These are phyloP conservation scores for Pythium inflatum DNA, from an alignment of 352 stramenopile species.

Conservation along the genomic window DNA sequence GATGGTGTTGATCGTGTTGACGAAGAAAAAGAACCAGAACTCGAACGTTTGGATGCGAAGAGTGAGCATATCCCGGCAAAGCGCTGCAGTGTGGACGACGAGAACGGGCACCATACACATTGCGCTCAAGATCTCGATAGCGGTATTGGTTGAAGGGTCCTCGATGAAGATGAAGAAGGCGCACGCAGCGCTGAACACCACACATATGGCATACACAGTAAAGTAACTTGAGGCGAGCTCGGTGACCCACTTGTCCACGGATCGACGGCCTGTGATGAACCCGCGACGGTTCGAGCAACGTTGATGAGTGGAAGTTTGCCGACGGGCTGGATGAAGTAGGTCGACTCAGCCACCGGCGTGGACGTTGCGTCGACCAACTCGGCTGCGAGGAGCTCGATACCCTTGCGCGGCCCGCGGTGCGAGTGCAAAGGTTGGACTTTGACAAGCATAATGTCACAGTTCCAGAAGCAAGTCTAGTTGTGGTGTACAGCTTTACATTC, in stretches of 20 bases:
- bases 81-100: neutral
- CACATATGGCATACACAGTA: neutral
- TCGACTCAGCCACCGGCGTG: neutral
- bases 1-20: slow-evolving; percentile 10
- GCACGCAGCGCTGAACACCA: neutral
- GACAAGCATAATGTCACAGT: slow-evolving; percentile 4
- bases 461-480: too few species aligned
- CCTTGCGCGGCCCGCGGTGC: neutral
- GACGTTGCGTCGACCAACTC: neutral
- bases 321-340: slow-evolving; percentile 26
- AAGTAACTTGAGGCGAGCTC: neutral
- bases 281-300: slow-evolving; percentile 10
- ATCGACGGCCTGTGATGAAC: neutral
- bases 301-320: slow-evolving; percentile 9
- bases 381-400: neutral
- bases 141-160: neutral
- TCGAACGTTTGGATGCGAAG: slow-evolving; percentile 13
- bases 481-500: too few species aligned
- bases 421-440: neutral
- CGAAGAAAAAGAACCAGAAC: slow-evolving; percentile 26
- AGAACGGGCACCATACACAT: neutral
- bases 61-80: slow-evolving; percentile 16
- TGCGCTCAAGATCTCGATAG: neutral
- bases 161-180: neutral
- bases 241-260: neutral